These are phyloP conservation scores for Protomyces inouyei DNA, from an alignment of 1,139 yeast genomes.

Conservation along the genomic window DNA sequence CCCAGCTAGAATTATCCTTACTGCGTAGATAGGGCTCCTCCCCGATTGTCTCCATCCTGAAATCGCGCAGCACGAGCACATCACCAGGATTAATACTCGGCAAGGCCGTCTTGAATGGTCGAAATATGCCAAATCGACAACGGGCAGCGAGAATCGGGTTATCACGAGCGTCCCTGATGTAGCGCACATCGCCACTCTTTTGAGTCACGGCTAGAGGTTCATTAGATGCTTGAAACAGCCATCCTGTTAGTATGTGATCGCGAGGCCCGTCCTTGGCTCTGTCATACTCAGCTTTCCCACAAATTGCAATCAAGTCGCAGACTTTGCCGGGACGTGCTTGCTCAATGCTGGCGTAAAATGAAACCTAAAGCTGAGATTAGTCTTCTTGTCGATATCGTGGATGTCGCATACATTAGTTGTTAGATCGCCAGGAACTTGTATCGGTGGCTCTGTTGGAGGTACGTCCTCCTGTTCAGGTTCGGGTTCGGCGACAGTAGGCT, in stretches of 20 bases:
- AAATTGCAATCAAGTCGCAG: background rate
- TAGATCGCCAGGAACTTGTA: background rate
- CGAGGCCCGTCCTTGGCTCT: background rate
- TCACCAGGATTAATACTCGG: background rate
- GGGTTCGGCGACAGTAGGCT: background rate
- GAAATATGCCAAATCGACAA: constrained; percentile 7
- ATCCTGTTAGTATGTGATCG: background rate
- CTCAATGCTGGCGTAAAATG: background rate
- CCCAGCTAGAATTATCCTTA: constrained; percentile 15
- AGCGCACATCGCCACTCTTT: background rate
- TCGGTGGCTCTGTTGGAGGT: background rate
- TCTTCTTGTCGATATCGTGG: background rate
- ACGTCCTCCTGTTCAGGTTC: background rate
- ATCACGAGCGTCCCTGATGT: background rate
- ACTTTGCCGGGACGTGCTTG: background rate
- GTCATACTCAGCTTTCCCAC: background rate
- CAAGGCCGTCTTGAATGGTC: constrained; percentile 1
- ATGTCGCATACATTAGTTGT: background rate
- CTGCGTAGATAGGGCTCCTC: constrained; percentile 3
- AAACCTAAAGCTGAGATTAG: background rate
- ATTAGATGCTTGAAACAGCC: background rate
- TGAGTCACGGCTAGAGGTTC: background rate
- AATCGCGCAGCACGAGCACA: constrained; percentile 5
- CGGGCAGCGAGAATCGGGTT: background rate
- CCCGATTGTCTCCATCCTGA: background rate